Evolutionary conservation across 2,329 filamentous ascomycete genomes (phyloP).

Genomic region (Berkeleyomyces rouxiae): DNA sequence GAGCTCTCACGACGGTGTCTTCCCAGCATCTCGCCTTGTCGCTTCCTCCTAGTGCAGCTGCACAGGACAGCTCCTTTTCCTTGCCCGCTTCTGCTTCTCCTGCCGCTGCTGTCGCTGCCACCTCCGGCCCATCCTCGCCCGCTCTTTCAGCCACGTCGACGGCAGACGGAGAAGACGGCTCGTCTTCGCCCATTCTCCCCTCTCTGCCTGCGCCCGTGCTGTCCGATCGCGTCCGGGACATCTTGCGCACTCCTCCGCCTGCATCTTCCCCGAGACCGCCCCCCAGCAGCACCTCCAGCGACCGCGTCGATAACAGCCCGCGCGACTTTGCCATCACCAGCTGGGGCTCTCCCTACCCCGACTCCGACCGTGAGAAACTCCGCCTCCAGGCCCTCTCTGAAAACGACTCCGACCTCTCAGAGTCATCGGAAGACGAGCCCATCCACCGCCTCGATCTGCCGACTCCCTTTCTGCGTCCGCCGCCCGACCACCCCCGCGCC

Average conservation of each 20-base stretch:
- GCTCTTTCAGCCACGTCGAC: slow-evolving; percentile 46
- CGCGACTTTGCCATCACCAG: slow-evolving; percentile 50
- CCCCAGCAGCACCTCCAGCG: not conserved
- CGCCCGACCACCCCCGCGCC: slow-evolving; percentile 26
- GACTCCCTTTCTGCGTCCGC: slow-evolving; percentile 45
- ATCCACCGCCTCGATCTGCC: slow-evolving; percentile 45
- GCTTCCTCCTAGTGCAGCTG: slow-evolving; percentile 41
- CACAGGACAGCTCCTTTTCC: slow-evolving; percentile 37
- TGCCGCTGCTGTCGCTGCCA: not conserved
- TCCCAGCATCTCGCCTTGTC: slow-evolving; percentile 29
- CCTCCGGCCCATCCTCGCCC: slow-evolving; percentile 32
- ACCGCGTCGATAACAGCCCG: slow-evolving; percentile 1
- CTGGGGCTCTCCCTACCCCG: slow-evolving; percentile 83
- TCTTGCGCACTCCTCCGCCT: slow-evolving; percentile 37
- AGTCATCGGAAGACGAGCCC: slow-evolving; percentile 38
- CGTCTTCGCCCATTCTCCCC: slow-evolving; percentile 35
- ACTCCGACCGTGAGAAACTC: slow-evolving; percentile 36
- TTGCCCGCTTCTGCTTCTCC: slow-evolving; percentile 15
- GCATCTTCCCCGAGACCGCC: slow-evolving; percentile 6
- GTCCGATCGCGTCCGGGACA: slow-evolving; percentile 35
- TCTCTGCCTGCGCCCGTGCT: slow-evolving; percentile 42
- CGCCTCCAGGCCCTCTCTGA: slow-evolving; percentile 29
- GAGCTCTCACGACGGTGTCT: slow-evolving; percentile 33
- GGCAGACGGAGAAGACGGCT: slow-evolving; percentile 36
- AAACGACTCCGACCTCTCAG: slow-evolving; percentile 27